Percentiles rank a stretch among this genome's conserved stretches.
Evolutionary conservation across 1,284 basidiomycete genomes (phyloP).

Genomic region (Pseudozyma hubeiensis): DNA sequence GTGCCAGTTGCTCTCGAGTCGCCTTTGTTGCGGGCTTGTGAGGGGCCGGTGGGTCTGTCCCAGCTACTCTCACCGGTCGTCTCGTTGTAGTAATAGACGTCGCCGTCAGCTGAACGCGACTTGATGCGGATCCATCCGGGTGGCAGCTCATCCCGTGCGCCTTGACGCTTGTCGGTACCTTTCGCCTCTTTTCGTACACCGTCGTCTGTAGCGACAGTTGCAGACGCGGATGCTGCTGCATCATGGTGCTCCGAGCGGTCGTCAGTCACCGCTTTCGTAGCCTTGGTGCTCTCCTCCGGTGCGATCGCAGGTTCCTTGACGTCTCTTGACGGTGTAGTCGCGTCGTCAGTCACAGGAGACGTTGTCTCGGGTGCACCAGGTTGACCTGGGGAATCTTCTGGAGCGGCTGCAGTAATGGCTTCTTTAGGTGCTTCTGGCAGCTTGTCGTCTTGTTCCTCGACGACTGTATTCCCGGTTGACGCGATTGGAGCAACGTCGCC

Average conservation of each 20-base stretch:
- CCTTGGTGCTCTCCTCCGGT: no score
- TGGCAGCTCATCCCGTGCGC: constrained; percentile 4
- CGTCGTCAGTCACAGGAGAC: no score
- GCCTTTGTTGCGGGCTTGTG: constrained; percentile 5
- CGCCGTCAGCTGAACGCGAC: constrained; percentile 34
- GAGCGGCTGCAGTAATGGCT: not conserved
- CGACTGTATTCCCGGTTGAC: not conserved
- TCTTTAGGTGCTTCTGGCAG: not conserved
- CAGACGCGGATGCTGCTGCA: constrained; percentile 2
- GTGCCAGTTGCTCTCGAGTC: not conserved
- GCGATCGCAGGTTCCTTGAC: no score
- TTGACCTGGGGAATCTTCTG: no score
- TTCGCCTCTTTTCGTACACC: not conserved
- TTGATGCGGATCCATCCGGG: constrained; percentile 35
- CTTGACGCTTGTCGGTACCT: no score
- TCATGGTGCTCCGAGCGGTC: not conserved
- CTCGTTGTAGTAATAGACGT: constrained; percentile 51
- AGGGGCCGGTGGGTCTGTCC: constrained; percentile 17
- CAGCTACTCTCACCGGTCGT: constrained; percentile 40
- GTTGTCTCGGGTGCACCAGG: no score
- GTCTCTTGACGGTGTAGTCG: no score
- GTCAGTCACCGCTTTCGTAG: not conserved
- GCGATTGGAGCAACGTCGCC: constrained; percentile 4
- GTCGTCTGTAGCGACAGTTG: not conserved
- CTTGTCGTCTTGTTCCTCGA: not conserved